Evolutionary conservation across 1,139 yeast genomes (phyloP), one percentile per base, ranked within the genome.

Genomic region (Insectozyma bohioensis): DNA sequence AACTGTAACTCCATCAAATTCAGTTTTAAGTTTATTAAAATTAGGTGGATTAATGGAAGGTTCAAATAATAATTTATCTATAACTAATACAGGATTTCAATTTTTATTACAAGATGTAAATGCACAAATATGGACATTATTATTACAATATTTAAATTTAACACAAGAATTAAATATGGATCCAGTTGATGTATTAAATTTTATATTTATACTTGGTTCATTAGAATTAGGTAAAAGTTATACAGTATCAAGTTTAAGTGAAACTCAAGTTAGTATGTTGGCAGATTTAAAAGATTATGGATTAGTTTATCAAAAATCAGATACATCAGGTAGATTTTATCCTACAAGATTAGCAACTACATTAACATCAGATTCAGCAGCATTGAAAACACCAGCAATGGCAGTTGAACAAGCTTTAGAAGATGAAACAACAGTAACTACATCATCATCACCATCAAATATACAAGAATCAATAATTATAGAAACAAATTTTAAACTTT

Each of bases 341-440:
- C 97, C 98, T 1, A 90, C 98, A 0, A 67, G 95, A 45, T 61
- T 92, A 33, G 95, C 97, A 1, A 86, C 96, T 0, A 85, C 95
- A 10, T 67, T 92, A 37, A 90, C 97, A 0, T 84, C 96, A 0
- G 97, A 90, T 47, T 73, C 85, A 1, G 76, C 78, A 10, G 79
- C 81, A 4, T 64, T 82, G 34, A 73, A 82, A 44, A 68, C 85
- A 0, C 87, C 94, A 2, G 73, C 92, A 0, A 70, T 78, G 47
- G 90, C 83, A 0, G 67, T 84, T 58, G 78, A 78, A 37, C 79
- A 78, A 44, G 81, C 80, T 3, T 61, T 80, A 28, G 67, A 66
- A 19, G 46, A 49, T 4, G 56, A 46, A n/a, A 40, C 39, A 12
- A 30, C 34, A 5, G 28, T 23, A 16, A 39, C 45, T 5, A 35